Conservation (phyloP, 768 basidiomycete species). For the Gautieria morchelliformis region DNA sequence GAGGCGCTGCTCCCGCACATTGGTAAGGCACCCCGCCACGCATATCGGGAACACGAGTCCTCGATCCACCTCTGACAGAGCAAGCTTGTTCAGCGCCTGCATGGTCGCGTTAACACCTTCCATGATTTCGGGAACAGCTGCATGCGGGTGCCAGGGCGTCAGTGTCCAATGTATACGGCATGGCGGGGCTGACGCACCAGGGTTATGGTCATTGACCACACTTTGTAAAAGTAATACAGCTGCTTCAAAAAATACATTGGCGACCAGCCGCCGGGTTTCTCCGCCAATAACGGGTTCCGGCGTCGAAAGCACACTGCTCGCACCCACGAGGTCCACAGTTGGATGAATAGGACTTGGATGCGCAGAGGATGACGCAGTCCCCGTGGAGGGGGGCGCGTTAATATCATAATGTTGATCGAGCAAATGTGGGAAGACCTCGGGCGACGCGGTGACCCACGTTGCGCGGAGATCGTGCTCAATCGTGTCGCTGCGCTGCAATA, state of each 20-base stretch:
- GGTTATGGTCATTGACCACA: slow-evolving; percentile 56
- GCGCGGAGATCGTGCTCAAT: slow-evolving; percentile 59
- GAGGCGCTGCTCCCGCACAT: slow-evolving; percentile 48
- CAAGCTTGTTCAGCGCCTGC: slow-evolving; percentile 43
- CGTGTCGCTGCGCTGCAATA: slow-evolving; percentile 60
- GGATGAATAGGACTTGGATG: slow-evolving; percentile 6
- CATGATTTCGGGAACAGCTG: slow-evolving; percentile 66
- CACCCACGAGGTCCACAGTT: slow-evolving; percentile 2
- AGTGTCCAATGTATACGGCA: neutral
- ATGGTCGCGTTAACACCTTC: slow-evolving; percentile 46
- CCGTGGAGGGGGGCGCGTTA: neutral
- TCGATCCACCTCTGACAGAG: slow-evolving; percentile 53
- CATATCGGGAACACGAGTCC: slow-evolving; percentile 64
- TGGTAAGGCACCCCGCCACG: slow-evolving; percentile 64
- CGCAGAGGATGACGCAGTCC: neutral
- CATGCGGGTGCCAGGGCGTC: neutral
- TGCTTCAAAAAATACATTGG: slow-evolving; percentile 54
- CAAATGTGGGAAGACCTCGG: neutral
- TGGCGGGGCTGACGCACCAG: slow-evolving; percentile 38
- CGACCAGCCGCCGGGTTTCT: slow-evolving; percentile 40
- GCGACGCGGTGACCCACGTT: slow-evolving; percentile 10
- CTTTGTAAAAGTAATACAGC: slow-evolving; percentile 63
- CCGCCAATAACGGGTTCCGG: slow-evolving; percentile 14
- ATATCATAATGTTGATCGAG: neutral
- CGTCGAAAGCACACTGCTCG: slow-evolving; percentile 8